phyloP scores from a whole-genome alignment of 768 basidiomycete species.

The Macrolepiota albuminosa region DNA sequence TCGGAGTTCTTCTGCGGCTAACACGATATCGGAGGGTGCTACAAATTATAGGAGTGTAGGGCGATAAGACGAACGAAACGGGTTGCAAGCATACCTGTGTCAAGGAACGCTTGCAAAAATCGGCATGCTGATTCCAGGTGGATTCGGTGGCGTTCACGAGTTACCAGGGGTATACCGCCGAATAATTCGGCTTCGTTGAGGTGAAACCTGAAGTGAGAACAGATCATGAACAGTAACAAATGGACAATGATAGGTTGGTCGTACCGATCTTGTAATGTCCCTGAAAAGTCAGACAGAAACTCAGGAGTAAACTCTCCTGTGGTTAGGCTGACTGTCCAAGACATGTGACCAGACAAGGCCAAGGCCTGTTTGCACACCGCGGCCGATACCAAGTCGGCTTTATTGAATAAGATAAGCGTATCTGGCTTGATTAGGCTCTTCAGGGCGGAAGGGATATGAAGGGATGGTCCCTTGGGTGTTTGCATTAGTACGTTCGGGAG shows the following conservation, averaged over 20 bases:
- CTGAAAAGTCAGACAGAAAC: constrained; percentile 58
- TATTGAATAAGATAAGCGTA: constrained; percentile 78
- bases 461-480: constrained; percentile 9
- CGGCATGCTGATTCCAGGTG: constrained; percentile 64
- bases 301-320: constrained; percentile 50
- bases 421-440: constrained; percentile 42
- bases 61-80: neutral
- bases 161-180: constrained; percentile 57
- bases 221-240: neutral
- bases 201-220: constrained; percentile 20
- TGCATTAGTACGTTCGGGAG: constrained; percentile 40
- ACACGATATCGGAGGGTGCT: constrained; percentile 69
- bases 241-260: constrained; percentile 6
- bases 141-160: constrained; percentile 73
- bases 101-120: constrained; percentile 61
- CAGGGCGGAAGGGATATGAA: constrained; percentile 42
- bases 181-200: constrained; percentile 20
- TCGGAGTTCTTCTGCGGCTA: constrained; percentile 83
- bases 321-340: constrained; percentile 63
- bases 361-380: neutral
- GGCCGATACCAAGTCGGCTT: constrained; percentile 50
- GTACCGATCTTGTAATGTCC: constrained; percentile 46
- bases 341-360: constrained; percentile 7
- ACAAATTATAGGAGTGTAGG: constrained; percentile 4
- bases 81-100: constrained; percentile 15